Evolutionary conservation across 768 basidiomycete genomes (phyloP), one percentile per base, ranked within the genome.

Genomic region (Rhizopogon vesiculosus): DNA sequence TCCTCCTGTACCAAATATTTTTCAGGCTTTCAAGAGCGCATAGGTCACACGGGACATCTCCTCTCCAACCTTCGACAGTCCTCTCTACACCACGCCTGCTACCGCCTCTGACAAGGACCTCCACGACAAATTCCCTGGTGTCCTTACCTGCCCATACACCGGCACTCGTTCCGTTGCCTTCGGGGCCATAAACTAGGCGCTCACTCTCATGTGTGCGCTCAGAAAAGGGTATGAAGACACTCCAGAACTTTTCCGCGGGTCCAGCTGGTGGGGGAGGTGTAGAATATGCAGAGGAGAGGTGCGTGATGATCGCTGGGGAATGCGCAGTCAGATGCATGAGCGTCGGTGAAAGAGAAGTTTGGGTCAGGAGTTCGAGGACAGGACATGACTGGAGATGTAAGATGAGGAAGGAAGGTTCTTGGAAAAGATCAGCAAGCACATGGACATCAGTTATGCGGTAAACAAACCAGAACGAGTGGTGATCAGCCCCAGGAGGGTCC

Each of bases 231-330:
- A 84, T 68, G 63, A 95, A 90, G 10, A 92, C 76, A 39, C 76
- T 74, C 90, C 89, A 94, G 71, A 94, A 95, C 63, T 90, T 90
- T 38, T 79, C 73, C n/a, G 77, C 72, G 0, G 80, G 62, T 8
- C 83, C 80, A 41, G 75, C 71, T 7, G 87, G 82, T 1, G 89
- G 87, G 0, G 92, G 91, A 0, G 79, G 81, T 2, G 83, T 81
- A 45, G 91, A 76, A 66, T 91, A 93, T 7, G 84, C 82, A 28
- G 74, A 77, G 2, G 89, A 78, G 48, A 98, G 72, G 63, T 91
- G 82, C 7, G 64, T 66, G 38, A 98, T 72, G 51, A 97, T 78
- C 1, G 76, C 73, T 0, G 89, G 78, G 2, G 92, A 88, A 63
- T 92, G 88, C 0, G 86, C 81, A 43, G 77, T 80, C 15, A 91